Conservation (phyloP, 176 grass and related monocot species). For the Carex pumila region DNA sequence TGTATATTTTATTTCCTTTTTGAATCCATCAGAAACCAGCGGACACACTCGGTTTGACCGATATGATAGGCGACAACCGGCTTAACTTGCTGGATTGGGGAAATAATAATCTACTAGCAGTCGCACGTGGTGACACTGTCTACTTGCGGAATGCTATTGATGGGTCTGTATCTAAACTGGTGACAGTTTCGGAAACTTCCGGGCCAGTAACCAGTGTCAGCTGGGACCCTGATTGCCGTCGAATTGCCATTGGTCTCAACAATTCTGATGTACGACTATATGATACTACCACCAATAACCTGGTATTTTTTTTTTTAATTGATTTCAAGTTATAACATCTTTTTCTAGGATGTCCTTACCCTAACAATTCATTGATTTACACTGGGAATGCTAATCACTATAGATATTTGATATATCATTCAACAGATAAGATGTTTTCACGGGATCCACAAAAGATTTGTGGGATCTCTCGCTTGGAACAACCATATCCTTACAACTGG, state of each 20-base stretch:
- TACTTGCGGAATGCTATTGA: not conserved
- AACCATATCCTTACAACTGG: conserved; percentile 40
- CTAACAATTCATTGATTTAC: not conserved
- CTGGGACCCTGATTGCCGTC: not conserved
- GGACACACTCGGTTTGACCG: not conserved
- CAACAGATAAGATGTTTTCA: conserved; percentile 41
- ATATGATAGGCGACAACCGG: not conserved
- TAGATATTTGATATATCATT: not conserved
- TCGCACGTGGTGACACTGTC: not conserved
- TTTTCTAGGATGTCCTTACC: not conserved
- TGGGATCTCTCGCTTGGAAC: conserved; percentile 56
- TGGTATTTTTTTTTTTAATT: conserved; percentile 21
- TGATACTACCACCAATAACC: conserved; percentile 25
- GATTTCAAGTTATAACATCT: not conserved
- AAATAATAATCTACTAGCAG: not conserved
- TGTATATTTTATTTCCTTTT: conserved; percentile 24
- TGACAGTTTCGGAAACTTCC: not conserved
- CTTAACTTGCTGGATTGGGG: conserved; percentile 13
- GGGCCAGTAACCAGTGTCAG: not conserved
- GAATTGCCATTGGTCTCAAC: conserved; percentile 41
- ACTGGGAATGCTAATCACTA: not conserved
- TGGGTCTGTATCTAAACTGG: not conserved
- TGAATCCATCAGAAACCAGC: conserved; percentile 9
- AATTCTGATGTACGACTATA: conserved; percentile 44
- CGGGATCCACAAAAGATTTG: conserved; percentile 32